Evolutionary conservation across 768 basidiomycete species (phyloP), one percentile per base, ranked within the genome.

Genomic region (Coprinopsis marcescibilis): DNA sequence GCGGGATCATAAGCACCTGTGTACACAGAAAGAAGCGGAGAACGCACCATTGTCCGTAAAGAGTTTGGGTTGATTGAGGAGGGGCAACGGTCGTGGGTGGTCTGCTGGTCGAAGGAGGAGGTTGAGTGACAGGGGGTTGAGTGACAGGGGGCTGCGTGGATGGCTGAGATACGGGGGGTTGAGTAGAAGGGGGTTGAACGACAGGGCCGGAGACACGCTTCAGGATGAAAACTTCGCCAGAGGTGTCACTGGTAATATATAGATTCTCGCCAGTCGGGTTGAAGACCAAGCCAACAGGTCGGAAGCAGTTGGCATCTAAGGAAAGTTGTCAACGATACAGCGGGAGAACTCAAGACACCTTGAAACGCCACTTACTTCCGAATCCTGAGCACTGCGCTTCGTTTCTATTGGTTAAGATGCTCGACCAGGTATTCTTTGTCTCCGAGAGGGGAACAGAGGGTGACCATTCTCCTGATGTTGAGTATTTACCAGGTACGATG

Each of bases 201-300:
- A 23, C 13, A 4, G 30, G 30, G 17, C 30, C 43, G 4, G 19
- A 23, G n/a, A 23, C 7, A 10, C 37, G 3, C 23, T 39, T 47
- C 15, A 47, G 26, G 15, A 47, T 6, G 20, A 49, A 42, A 6
- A 49, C 48, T 35, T 49, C 48, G 7, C 48, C 48, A 17, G 48
- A 35, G 12, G 40, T 26, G 33, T 49, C 48, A 20, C 48, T 49
- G 1, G 48, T 14, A 24, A 49, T 25, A 34, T 49, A 49, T 13
- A 49, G 48, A 13, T 26, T 40, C 13, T 49, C 33, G 4, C 48
- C 48, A 17, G 17, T 43, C 3, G 20, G 30, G 19, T 13, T 27
- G 23, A 33, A 49, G 6, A 24, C 33, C 3, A 49, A 24, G 3
- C 48, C 48, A 23, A 49, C 48, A 21, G 48, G 48, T 24, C 48